These are phyloP conservation scores for Allodekkera sacchari DNA, from an alignment of 805 yeast species.

Conservation along the genomic window DNA sequence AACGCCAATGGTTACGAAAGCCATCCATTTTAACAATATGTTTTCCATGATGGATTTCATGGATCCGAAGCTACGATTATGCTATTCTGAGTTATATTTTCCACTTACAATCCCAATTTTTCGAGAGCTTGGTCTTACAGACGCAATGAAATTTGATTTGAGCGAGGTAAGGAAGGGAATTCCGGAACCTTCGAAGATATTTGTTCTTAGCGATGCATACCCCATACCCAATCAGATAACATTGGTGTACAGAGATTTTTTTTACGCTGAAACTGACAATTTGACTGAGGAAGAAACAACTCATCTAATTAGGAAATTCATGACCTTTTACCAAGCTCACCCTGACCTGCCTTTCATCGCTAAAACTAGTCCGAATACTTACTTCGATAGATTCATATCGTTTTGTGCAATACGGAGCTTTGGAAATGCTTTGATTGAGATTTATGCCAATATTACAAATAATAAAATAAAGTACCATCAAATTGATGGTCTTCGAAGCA, in stretches of 20 bases:
- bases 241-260: slow-evolving; percentile 1
- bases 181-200: too few species aligned
- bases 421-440: neutral
- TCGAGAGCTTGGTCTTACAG: neutral
- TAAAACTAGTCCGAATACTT: neutral
- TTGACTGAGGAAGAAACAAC: neutral
- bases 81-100: neutral
- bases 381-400: slow-evolving; percentile 2
- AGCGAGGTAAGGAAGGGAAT: neutral
- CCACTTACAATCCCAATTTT: neutral
- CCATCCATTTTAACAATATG: neutral
- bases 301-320: neutral
- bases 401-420: slow-evolving; percentile 1
- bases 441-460: neutral
- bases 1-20: neutral
- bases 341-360: neutral
- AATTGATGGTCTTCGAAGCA: neutral
- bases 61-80: slow-evolving; percentile 1
- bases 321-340: neutral
- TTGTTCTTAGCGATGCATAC: neutral
- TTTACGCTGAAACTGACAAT: neutral
- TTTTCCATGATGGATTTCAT: neutral
- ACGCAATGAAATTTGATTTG: neutral
- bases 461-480: neutral
- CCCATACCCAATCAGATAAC: neutral